Evolutionary conservation across 2,329 filamentous ascomycete species (phyloP), one percentile per base, ranked within the genome.

Genomic region (Cadophora sp.): DNA sequence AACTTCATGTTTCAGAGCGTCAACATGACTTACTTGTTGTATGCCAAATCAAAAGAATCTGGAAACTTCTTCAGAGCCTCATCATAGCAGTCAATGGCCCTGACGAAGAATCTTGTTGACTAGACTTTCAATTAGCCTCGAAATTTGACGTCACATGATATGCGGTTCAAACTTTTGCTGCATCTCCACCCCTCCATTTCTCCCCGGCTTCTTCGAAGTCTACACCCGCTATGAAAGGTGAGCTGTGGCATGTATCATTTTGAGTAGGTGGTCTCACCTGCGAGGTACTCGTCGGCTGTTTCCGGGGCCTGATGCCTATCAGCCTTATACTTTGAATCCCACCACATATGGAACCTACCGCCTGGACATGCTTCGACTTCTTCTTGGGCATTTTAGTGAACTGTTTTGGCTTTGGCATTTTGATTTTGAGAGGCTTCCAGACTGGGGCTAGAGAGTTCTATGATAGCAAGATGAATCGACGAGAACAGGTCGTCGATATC

Each of bases 111-210:
- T 58, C 81, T 76, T 62, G 80, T 73, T 0, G 81, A 81, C 76
- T 79, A 19, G 1, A 64, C 9, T 43, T 37, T 34, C 37, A 29
- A 26, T 34, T 55, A 55, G 56, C 34, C 66, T n/a, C n/a, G n/a
- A n/a, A n/a, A 64, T 55, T 27, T 65, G 62, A 64, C 27, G 60
- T 68, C 55, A 65, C 29, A 12, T 48, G 40, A 24, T 24, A 50
- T 22, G 37, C 14, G 34, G 46, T 19, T 59, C 68, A 65, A 67
- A 76, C 77, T 68, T 92, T 93, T 60, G 83, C 86, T 24, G 88
- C 85, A 77, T 93, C 91, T 26, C 91, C 91, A 46, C 86, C 89
- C 61, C 90, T 84, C 88, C 90, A 92, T 84, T 93, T 93, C 70
- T 91, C 89, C 7, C 89, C 91, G 5, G 88, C 88, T 78, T 92